These are phyloP conservation scores for Sambucus nigra DNA, from an alignment of 129 eudicot genomes.

Conservation along the genomic window DNA sequence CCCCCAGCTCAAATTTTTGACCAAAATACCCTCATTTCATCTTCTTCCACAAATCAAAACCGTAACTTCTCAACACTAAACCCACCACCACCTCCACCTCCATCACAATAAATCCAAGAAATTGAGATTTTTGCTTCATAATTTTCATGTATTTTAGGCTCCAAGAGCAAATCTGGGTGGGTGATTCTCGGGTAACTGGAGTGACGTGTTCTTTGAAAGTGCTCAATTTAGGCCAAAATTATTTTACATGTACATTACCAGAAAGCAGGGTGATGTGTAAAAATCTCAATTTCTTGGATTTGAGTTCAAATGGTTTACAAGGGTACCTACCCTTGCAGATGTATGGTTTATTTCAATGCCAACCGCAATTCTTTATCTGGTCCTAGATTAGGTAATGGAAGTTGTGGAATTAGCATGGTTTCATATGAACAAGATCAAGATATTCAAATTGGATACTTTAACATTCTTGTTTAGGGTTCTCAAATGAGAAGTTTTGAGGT, in stretches of 20 bases:
- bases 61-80: too few relatives aligned
- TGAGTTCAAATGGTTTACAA: constrained; percentile 18
- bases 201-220: constrained; percentile 9
- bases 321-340: constrained; percentile 24
- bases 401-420: constrained; percentile 8
- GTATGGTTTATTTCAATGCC: constrained; percentile 22
- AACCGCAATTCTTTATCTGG: constrained; percentile 25
- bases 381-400: constrained; percentile 1
- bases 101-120: too few relatives aligned
- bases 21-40: too few relatives aligned
- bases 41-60: too few relatives aligned
- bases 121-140: constrained; percentile 18
- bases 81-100: too few relatives aligned
- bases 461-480: constrained; percentile 10
- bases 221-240: constrained; percentile 25
- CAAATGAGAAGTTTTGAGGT: constrained; percentile 5
- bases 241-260: constrained; percentile 12
- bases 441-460: constrained; percentile 13
- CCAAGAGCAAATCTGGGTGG: constrained; percentile 33
- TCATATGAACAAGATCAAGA: not conserved
- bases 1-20: too few relatives aligned
- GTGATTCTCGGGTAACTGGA: constrained; percentile 19
- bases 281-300: constrained; percentile 25
- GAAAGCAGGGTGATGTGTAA: constrained; percentile 14
- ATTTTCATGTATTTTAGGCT: constrained; percentile 23